Conservation (phyloP, 1,284 basidiomycete genomes). For the Leccinum angustisporum region DNA sequence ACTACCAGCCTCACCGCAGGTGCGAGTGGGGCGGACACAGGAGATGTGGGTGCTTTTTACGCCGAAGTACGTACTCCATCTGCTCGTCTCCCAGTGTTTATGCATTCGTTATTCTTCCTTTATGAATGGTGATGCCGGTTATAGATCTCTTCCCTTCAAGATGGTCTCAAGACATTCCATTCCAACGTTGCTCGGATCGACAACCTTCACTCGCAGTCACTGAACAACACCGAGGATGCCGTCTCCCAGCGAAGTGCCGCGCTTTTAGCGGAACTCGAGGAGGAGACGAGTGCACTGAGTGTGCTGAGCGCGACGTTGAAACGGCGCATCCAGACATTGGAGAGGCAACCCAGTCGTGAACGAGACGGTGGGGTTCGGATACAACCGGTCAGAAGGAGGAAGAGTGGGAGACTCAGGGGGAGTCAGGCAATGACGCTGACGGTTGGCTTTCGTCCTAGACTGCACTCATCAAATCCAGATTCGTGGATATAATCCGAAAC, state of each 20-base stretch:
- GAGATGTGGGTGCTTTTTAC: background rate
- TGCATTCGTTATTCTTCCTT: background rate
- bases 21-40: background rate
- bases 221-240: slow-evolving; percentile 76
- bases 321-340: slow-evolving; percentile 75
- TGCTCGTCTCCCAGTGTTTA: background rate
- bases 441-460: background rate
- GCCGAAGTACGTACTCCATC: background rate
- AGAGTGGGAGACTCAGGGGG: background rate
- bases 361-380: slow-evolving; percentile 81
- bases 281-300: background rate
- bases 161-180: background rate
- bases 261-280: background rate
- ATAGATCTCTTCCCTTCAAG: background rate
- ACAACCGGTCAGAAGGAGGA: slow-evolving; percentile 63
- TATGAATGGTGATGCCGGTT: too few relatives aligned
- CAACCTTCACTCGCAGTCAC: slow-evolving; percentile 43
- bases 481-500: background rate
- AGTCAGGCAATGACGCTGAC: background rate
- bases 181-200: background rate
- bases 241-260: slow-evolving; percentile 17
- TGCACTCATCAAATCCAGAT: background rate
- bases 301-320: background rate
- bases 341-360: slow-evolving; percentile 67
- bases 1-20: background rate